Evolutionary conservation across 2,329 filamentous ascomycete species (phyloP), one percentile per base, ranked within the genome.

Genomic region (Aspergillus aculeatinus): DNA sequence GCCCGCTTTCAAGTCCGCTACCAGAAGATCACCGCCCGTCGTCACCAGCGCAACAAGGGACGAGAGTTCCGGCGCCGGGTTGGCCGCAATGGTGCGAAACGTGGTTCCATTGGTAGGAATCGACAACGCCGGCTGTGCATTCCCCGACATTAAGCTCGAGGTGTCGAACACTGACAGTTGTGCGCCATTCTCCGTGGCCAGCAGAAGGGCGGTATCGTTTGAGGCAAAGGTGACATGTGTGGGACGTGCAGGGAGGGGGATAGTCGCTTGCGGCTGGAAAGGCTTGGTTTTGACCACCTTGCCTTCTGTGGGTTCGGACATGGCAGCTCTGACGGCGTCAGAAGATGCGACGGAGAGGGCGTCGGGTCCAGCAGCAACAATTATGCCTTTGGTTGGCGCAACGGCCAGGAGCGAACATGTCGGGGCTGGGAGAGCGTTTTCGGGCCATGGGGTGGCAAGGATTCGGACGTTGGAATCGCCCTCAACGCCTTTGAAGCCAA

Each of bases 211-310:
- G 67, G 86, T 87, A 72, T 97, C 96, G 69, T 96, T 91, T n/a
- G 91, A 85, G 0, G 92, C 94, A 74, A 99, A 99, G 16, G 89
- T 87, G 21, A 99, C 82, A 74, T 99, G 95, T 11, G 92, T 96
- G 57, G 96, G 85, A 67, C 89, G 87, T 70, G 87, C 84, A 10
- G 90, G 85, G 69, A 96, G 83, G 1, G 87, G 81, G 6, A 98
- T 83, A 60, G 83, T 89, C 55, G 90, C 80, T 72, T 94, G 87
- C 3, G 93, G 89, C 61, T 86, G 80, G 69, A 96, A 96, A 12
- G 82, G 72, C 63, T 89, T 87, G 57, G 89, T 79, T 63, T 93
- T 87, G 61, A 82, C 83, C 57, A 82, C 83, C 58, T 72, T 72
- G 63, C 88, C 87, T 57, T 73, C 70, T 60, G 82, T 77, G 64